Evolutionary conservation across 495 filamentous ascomycete species (phyloP), one percentile per base, ranked within the genome.

Genomic region (Letharia lupina): DNA sequence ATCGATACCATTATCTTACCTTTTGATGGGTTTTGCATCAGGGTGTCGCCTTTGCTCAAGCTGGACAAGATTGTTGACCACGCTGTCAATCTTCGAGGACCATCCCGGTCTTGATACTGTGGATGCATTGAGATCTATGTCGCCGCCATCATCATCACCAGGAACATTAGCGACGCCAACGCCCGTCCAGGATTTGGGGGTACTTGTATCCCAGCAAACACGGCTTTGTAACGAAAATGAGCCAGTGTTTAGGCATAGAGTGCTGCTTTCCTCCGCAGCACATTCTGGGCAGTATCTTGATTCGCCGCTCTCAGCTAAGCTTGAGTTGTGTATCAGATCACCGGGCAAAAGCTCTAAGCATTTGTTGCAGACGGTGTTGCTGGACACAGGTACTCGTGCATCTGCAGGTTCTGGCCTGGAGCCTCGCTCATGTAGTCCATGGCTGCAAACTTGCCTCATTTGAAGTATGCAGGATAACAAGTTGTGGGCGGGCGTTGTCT

Each of bases 361-460:
- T 33, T 28, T 64, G 23, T 35, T 28, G 16, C 62, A 64, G 20
- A 64, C 39, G 18, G 9, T 18, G 10, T 47, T 47, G 44, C 44
- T 18, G 12, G 44, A 15, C 44, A 47, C 18, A 47, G 44, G 16
- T 47, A 1, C 35, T 60, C 16, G 12, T 16, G 40, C 18, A 45
- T 9, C 41, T 28, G 42, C 50, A 54, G 11, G 23, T 4, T n/a
- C 42, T 23, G 39, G 11, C 31, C 40, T 62, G 10, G 41, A 62
- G 39, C 9, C 41, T 62, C 16, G 40, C 16, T 33, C 40, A 31
- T 18, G 20, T 28, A 47, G 15, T 23, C 65, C 60, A 28, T 63
- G 47, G 33, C 65, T 67, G 50, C 65, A 67, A 18, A 63, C 2
- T 33, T 67, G 65, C 41, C 65, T 67, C 52, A 67, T 45, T 35